Conservation (phyloP, 768 basidiomycete species). For the Kwoniella bestiolae region DNA sequence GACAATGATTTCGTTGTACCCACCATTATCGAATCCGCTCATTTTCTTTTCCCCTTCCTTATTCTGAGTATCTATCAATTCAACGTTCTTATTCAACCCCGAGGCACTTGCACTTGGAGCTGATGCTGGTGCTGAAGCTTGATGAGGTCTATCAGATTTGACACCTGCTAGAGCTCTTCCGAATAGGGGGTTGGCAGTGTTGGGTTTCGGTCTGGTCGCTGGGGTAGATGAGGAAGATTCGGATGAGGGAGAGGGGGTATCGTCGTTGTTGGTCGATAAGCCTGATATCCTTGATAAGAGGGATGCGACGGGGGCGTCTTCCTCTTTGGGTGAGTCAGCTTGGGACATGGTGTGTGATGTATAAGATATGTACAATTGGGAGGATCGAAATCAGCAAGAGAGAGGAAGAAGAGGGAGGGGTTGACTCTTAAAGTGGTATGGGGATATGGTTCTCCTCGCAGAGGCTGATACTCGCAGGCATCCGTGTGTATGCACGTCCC, state of each 20-base stretch:
- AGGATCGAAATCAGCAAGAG: background rate
- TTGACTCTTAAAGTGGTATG: background rate
- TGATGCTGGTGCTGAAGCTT: conserved; percentile 11
- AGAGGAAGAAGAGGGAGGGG: background rate
- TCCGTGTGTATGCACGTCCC: conserved; percentile 10
- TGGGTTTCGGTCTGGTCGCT: conserved; percentile 28
- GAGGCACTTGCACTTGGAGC: background rate
- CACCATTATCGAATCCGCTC: conserved; percentile 7
- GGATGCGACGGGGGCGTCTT: conserved; percentile 38
- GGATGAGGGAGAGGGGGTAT: background rate
- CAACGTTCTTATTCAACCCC: conserved; percentile 2
- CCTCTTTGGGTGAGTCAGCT: conserved; percentile 11
- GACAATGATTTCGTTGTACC: no score
- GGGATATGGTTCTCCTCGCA: background rate
- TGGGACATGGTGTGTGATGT: background rate
- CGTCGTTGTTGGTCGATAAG: conserved; percentile 28
- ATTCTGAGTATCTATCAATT: conserved; percentile 3
- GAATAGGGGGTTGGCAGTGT: conserved; percentile 36
- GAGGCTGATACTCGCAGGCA: background rate
- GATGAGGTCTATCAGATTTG: conserved; percentile 26
- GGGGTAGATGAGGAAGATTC: conserved; percentile 10
- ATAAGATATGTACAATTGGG: background rate
- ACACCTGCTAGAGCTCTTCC: conserved; percentile 47
- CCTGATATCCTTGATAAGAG: conserved; percentile 45
- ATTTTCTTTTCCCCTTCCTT: conserved; percentile 17